Conservation (phyloP, 441 rosid species). For the Erodium trifolium region DNA sequence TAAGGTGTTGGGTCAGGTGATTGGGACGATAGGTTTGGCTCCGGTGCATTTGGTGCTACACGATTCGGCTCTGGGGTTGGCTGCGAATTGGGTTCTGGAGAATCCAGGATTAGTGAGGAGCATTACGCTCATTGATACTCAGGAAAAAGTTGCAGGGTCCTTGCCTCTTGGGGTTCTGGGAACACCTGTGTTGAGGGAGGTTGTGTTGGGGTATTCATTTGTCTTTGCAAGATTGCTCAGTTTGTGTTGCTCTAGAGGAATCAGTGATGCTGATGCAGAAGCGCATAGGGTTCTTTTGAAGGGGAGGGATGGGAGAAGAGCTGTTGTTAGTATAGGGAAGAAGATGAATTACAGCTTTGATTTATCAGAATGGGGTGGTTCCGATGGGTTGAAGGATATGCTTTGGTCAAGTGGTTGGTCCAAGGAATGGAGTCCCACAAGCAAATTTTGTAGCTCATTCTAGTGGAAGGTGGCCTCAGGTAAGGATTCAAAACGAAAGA, state of each 20-base stretch:
- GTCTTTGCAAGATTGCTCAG: slow-evolving; percentile 45
- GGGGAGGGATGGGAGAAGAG: slow-evolving; percentile 59
- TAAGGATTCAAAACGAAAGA: slow-evolving; percentile 28
- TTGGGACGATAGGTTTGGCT: slow-evolving; percentile 57
- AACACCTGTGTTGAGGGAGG: slow-evolving; percentile 50
- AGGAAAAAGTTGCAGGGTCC: slow-evolving; percentile 39
- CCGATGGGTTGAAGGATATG: slow-evolving; percentile 41
- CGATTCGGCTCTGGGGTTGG: slow-evolving; percentile 69
- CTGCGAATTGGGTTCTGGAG: slow-evolving; percentile 63
- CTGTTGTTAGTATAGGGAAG: slow-evolving; percentile 47
- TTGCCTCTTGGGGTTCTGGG: slow-evolving; percentile 57
- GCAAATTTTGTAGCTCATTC: slow-evolving; percentile 65
- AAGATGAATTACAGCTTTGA: slow-evolving; percentile 69
- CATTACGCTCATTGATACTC: slow-evolving; percentile 64
- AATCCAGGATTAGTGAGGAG: slow-evolving; percentile 51
- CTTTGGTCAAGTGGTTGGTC: slow-evolving; percentile 73
- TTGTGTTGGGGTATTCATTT: slow-evolving; percentile 41
- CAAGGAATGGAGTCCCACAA: slow-evolving; percentile 53
- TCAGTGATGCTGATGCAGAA: slow-evolving; percentile 39
- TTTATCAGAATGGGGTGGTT: slow-evolving; percentile 62
- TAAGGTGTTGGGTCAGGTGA: slow-evolving; percentile 61
- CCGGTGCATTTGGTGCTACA: slow-evolving; percentile 88
- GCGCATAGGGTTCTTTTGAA: slow-evolving; percentile 64
- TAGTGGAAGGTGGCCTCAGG: slow-evolving; percentile 92
- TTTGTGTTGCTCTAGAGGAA: slow-evolving; percentile 50